Base-by-base conservation (phyloP, 495 filamentous ascomycete species). In the Glutinoglossum americanum region DNA sequence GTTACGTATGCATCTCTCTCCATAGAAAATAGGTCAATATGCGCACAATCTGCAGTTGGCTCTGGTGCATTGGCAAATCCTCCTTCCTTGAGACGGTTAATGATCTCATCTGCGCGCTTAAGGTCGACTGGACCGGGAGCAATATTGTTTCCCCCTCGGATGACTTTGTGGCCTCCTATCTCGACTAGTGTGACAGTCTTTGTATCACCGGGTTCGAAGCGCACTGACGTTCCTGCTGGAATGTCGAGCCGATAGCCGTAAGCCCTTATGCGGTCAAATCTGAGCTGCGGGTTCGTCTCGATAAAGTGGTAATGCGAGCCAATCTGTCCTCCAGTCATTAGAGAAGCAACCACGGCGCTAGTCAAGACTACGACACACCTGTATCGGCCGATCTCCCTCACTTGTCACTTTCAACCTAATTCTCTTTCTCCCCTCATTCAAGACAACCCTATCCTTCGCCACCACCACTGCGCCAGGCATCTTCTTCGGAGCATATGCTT, bases 231-330 rank as follows among this genome's bases (percentile, higher is more conserved):
- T 15, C 92, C 92, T 11, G 93, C 88, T 1, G 89, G 69, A 44
- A 97, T 89, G 64, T 98, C 89, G 23, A 98, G 75, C 11, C 89
- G 78, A 67, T 76, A 95, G 2, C 92, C 92, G 62, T 89, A 89
- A 0, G 89, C 76, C 54, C 79, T 78, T 28, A 79, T 67, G n/a
- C 92, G 85, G 68, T 98, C 92, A 67, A 98, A 98, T 64, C 86
- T 80, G 56, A 98, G 73, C 68, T 84, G 79, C 23, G 89, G 85
- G 66, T 98, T 98, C 23, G 80, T 84, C 73, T 98, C 92, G 64
- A 95, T 78, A 68, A 98, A 88, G 70, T 97, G 89, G 69, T 97
- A 98, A 68, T 98, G 92, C 58, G 87, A 94, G 21, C 92, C 92
- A 61, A 89, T 75, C 80, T 84, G 21, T 60, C 58, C 6, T 51